Percentiles rank a stretch among this genome's conserved stretches.
Conservation (phyloP, 176 grass and related monocot species). For the Aegilops speltoides region DNA sequence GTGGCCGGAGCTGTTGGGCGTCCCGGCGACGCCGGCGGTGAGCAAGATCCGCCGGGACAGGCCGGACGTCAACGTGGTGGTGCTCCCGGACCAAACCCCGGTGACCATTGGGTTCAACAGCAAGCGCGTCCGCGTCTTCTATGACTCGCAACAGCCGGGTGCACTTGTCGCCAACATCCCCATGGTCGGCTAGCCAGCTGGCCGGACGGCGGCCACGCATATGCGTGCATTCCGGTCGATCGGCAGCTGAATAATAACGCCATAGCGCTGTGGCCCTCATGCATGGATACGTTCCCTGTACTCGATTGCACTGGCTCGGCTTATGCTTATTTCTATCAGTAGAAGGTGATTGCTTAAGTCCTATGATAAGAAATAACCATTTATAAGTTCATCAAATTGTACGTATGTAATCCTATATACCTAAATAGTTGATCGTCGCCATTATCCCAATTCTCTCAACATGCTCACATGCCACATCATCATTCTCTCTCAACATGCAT, state of each 20-base stretch:
- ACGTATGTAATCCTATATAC: too few species aligned
- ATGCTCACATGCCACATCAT: too few species aligned
- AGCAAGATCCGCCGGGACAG: conserved; percentile 36
- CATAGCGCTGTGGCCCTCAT: neutral
- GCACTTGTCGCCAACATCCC: conserved; percentile 26
- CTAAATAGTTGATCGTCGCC: too few species aligned
- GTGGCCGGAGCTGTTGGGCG: conserved; percentile 35
- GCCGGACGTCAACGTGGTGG: conserved; percentile 14
- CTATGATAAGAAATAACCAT: too few species aligned
- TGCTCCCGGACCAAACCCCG: conserved; percentile 6
- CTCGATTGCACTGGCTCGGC: neutral
- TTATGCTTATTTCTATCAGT: neutral
- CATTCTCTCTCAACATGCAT: too few species aligned
- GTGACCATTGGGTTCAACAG: conserved; percentile 1
- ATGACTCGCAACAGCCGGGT: neutral
- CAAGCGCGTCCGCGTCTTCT: conserved; percentile 41
- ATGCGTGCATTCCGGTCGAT: neutral
- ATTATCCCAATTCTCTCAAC: too few species aligned
- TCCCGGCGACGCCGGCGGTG: conserved; percentile 27
- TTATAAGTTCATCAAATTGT: too few species aligned
- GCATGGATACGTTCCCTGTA: neutral
- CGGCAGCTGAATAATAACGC: neutral
- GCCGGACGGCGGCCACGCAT: neutral
- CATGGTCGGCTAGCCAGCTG: conserved; percentile 13
- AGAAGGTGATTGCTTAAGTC: neutral